phyloP scores from a whole-genome alignment of 1,139 yeast species.

The Candida sojae region DNA sequence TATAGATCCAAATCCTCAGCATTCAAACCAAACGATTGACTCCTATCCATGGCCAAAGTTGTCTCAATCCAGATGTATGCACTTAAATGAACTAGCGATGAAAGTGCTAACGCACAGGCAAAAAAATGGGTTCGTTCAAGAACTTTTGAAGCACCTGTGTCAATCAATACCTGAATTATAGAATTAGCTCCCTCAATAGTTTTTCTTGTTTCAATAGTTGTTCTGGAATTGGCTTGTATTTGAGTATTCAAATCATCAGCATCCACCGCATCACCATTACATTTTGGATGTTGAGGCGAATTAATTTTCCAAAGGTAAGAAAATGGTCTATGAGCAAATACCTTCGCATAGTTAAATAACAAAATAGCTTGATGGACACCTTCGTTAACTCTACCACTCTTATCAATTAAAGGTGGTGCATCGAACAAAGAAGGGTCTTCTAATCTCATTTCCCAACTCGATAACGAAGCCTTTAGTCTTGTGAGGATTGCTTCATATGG shows the following conservation, averaged over 20 bases:
- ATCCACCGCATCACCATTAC: constrained; percentile 18
- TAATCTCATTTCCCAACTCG: constrained; percentile 50
- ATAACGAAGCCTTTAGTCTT: constrained; percentile 42
- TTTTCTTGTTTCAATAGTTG: constrained; percentile 50
- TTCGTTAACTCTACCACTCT: constrained; percentile 46
- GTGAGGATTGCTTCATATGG: constrained; percentile 34
- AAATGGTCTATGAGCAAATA: constrained; percentile 52
- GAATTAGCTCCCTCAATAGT: constrained; percentile 54
- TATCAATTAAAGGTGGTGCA: constrained; percentile 41
- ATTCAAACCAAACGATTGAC: constrained; percentile 16
- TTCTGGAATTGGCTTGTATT: constrained; percentile 31
- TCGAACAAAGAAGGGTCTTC: constrained; percentile 43
- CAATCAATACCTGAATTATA: constrained; percentile 45
- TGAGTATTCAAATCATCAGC: constrained; percentile 13
- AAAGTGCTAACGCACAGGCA: constrained; percentile 54
- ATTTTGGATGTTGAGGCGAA: constrained; percentile 41
- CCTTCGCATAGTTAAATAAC: constrained; percentile 48
- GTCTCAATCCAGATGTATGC: constrained; percentile 52
- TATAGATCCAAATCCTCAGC: constrained; percentile 39
- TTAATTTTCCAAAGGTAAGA: constrained; percentile 53
- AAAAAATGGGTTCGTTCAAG: constrained; percentile 47
- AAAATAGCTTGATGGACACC: constrained; percentile 52
- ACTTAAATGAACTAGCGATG: constrained; percentile 49
- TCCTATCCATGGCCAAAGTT: constrained; percentile 11
- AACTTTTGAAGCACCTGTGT: constrained; percentile 44